Evolutionary conservation across 306 rosid genomes (phyloP).

Genomic region (Alnus glutinosa): DNA sequence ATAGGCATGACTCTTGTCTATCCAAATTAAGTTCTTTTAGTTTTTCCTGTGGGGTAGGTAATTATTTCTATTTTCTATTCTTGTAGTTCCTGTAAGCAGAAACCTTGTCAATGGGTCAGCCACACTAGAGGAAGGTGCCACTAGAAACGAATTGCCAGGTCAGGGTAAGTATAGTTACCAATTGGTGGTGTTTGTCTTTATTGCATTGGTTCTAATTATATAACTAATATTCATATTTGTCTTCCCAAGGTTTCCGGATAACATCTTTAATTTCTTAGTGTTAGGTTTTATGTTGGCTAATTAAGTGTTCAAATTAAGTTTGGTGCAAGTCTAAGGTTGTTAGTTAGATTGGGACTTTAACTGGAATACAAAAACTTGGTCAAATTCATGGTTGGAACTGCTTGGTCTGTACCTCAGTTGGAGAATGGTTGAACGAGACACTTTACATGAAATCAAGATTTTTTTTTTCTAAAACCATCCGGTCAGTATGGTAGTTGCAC

Average conservation of each 20-base stretch:
- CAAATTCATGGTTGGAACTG: no score
- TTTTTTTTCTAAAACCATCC: no score
- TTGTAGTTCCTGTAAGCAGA: conserved; percentile 40
- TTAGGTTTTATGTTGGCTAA: no score
- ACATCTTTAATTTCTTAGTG: conserved; percentile 16
- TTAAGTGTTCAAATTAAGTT: no score
- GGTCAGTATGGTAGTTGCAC: no score
- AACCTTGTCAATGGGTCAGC: conserved; percentile 36
- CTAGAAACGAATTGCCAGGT: conserved; percentile 40
- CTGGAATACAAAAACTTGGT: no score
- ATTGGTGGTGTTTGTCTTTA: conserved; percentile 11
- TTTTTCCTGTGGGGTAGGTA: conserved; percentile 15
- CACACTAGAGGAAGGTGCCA: conserved; percentile 34
- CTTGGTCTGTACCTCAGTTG: no score
- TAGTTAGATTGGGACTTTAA: no score
- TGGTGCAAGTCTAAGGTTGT: no score
- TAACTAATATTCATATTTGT: conserved; percentile 19
- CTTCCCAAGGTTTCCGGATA: conserved; percentile 6
- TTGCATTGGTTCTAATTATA: conserved; percentile 15
- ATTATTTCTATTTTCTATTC: conserved; percentile 18
- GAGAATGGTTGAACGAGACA: no score
- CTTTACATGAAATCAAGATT: no score
- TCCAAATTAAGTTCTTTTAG: conserved; percentile 3
- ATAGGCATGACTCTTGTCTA: conserved; percentile 16
- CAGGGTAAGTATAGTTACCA: conserved; percentile 34